Evolutionary conservation across 2,329 filamentous ascomycete genomes (phyloP), one percentile per base, ranked within the genome.

Genomic region (Hawksworthiomyces lignivorus): DNA sequence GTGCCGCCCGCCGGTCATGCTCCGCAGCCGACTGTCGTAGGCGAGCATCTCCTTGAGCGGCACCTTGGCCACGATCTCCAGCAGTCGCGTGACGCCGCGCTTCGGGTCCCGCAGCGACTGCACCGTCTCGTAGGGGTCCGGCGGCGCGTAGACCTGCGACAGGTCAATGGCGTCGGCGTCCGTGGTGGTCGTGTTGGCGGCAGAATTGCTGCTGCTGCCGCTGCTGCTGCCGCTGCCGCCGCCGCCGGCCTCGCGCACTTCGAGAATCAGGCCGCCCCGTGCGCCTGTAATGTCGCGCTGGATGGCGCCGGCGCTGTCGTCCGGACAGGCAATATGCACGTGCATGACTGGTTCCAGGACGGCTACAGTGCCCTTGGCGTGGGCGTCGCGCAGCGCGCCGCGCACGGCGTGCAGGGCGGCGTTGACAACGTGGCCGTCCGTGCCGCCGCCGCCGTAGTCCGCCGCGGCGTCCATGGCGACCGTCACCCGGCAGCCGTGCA

Each of bases 11-110:
- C 83, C 85, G 4, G 90, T 98, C 67, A 95, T 73, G 62, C 87
- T 89, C 39, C 92, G 72, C 49, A 98, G 64, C 57, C 94, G 86
- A 59, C 87, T 87, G 52, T 97, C 70, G 61, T 97, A 98, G 31
- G 90, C 86, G 27, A 97, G 82, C 87, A 97, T 96, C 63, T 97
- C 90, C 64, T 92, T 94, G 54, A 97, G 70, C 24, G 92, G 92
- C 21, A 97, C 90, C 54, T 85, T 80, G 18, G 89, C 92, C 10
- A 83, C 80, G 51, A 98, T 87, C 37, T 82, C 73, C 44, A 73
- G 67, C 65, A 67, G 70, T 34, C 69, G 64, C 42, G 65, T 62
- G 26, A 62, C 64, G 28, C 62, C 69, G 52, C 67, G 70, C 56
- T 70, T 72, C 7, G 53, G 54, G 30, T 68, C 67, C 32, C 64